phyloP scores from a whole-genome alignment of 1,139 yeast genomes.

The Barnettozyma hawaiiensis region DNA sequence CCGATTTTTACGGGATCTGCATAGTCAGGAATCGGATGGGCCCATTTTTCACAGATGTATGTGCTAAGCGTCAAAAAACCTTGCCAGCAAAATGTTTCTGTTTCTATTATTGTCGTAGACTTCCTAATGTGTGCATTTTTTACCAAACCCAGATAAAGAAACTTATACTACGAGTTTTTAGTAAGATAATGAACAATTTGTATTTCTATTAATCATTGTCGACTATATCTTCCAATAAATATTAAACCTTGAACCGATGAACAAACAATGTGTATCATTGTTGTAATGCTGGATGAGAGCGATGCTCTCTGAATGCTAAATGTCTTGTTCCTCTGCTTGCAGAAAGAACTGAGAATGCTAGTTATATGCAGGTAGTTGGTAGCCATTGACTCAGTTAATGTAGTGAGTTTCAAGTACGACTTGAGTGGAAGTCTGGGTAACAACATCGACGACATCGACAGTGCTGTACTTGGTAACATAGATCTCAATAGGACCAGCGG shows the following conservation, averaged over 20 bases:
- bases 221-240: not conserved
- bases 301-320: not conserved
- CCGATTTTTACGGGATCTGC: too few species aligned
- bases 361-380: not conserved
- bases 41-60: too few species aligned
- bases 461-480: conserved; percentile 23
- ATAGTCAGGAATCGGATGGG: too few species aligned
- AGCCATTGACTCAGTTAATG: conserved; percentile 6
- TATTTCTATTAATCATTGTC: not conserved
- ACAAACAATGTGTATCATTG: not conserved
- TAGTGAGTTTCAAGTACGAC: conserved; percentile 24
- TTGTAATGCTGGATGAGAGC: not conserved
- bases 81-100: too few species aligned
- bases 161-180: too few species aligned
- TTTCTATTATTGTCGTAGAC: too few species aligned
- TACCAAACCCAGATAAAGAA: too few species aligned
- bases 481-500: conserved; percentile 25
- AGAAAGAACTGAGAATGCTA: not conserved
- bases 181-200: too few species aligned
- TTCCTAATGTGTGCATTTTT: too few species aligned
- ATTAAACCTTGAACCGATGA: not conserved
- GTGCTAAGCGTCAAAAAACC: too few species aligned
- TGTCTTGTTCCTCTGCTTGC: not conserved
- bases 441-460: conserved; percentile 23
- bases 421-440: conserved; percentile 21